phyloP scores from a whole-genome alignment of 2,329 filamentous ascomycete species.

The Colletotrichum navitas region DNA sequence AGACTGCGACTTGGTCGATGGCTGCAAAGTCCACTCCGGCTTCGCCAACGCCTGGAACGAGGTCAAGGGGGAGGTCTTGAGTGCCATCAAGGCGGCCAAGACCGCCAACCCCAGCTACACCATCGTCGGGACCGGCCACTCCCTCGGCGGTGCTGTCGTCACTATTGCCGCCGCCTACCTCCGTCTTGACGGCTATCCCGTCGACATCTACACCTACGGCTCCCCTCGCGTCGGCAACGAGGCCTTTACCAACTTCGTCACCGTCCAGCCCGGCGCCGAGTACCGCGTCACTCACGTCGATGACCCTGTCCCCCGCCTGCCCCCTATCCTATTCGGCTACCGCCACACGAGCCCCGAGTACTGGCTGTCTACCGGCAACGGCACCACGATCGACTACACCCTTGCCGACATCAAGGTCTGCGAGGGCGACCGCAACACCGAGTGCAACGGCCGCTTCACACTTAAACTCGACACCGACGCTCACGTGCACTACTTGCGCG shows the following conservation, averaged over 20 bases:
- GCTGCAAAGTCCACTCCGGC: conserved; percentile 68
- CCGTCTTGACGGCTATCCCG: conserved; percentile 59
- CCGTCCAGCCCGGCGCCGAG: conserved; percentile 62
- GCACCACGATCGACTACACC: conserved; percentile 52
- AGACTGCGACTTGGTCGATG: conserved; percentile 54
- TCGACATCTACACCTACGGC: conserved; percentile 76
- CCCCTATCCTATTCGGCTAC: conserved; percentile 71
- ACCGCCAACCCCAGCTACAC: conserved; percentile 63
- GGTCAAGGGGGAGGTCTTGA: conserved; percentile 57
- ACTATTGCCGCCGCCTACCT: conserved; percentile 70
- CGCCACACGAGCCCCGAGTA: conserved; percentile 78
- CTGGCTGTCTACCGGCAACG: conserved; percentile 63
- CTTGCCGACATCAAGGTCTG: conserved; percentile 60
- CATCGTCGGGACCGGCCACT: conserved; percentile 75
- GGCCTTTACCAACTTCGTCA: conserved; percentile 66
- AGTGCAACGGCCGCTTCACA: conserved; percentile 64
- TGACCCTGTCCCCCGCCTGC: conserved; percentile 78
- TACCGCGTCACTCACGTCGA: conserved; percentile 75
- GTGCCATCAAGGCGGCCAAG: conserved; percentile 58
- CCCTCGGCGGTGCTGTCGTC: conserved; percentile 75
- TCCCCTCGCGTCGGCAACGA: conserved; percentile 74
- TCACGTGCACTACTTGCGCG: conserved; percentile 64
- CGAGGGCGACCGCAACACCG: conserved; percentile 59
- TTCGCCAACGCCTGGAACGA: conserved; percentile 72
- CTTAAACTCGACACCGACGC: conserved; percentile 58